phyloP scores from a whole-genome alignment of 2,329 filamentous ascomycete genomes.

The Botrytis cinerea region DNA sequence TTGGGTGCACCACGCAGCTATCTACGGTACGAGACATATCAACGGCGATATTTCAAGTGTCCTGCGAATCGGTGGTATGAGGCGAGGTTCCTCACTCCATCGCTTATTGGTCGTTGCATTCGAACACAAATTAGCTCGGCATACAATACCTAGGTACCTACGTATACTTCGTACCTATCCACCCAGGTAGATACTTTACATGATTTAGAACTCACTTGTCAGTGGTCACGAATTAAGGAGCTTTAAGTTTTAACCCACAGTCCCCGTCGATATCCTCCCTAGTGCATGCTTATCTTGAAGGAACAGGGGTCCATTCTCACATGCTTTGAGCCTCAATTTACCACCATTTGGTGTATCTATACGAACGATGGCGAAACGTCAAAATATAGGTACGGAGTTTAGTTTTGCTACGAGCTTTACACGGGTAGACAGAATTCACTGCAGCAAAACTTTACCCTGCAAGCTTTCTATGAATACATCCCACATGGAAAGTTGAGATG shows the following conservation, averaged over 20 bases:
- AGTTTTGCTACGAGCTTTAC: not conserved
- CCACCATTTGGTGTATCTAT: not conserved
- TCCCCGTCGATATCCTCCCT: not conserved
- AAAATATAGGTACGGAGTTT: not conserved
- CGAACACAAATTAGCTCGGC: not conserved
- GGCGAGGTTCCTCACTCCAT: not conserved
- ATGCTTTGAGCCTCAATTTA: slow-evolving; percentile 8
- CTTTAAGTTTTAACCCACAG: not conserved
- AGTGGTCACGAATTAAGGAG: not conserved
- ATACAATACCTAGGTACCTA: not conserved
- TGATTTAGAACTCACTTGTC: not conserved
- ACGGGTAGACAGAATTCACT: not conserved
- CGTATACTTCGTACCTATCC: not conserved
- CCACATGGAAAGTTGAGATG: not conserved
- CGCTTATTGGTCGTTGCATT: not conserved
- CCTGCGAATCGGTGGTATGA: not conserved
- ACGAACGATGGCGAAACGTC: not conserved
- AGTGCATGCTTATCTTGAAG: slow-evolving; percentile 13
- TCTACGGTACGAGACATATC: not conserved
- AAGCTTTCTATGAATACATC: not conserved
- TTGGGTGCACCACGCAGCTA: not conserved
- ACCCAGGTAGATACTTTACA: not conserved
- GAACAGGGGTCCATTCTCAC: not conserved
- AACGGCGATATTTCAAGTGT: not conserved
- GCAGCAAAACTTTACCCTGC: not conserved